These are phyloP conservation scores for Pseudogymnoascus sp. DNA, from an alignment of 2,329 filamentous ascomycete genomes.

Conservation along the genomic window DNA sequence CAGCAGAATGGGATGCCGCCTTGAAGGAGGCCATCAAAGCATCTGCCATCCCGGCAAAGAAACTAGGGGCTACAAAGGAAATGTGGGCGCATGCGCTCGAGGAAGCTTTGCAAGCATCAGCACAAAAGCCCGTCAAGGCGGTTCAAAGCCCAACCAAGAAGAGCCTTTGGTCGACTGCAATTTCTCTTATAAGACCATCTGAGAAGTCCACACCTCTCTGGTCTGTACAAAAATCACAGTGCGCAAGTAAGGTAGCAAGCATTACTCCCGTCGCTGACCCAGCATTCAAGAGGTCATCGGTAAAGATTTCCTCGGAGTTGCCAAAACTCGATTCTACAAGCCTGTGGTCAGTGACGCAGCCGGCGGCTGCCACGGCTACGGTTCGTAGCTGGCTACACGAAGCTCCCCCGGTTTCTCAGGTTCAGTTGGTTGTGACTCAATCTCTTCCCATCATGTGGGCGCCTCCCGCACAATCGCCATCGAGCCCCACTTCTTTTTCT, in stretches of 20 bases:
- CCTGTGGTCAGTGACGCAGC: background rate
- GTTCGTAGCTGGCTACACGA: slow-evolving; percentile 10
- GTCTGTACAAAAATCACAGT: slow-evolving; percentile 4
- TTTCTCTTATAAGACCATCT: slow-evolving; percentile 1
- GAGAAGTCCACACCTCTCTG: background rate
- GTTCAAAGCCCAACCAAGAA: background rate
- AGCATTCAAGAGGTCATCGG: background rate
- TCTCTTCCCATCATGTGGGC: slow-evolving; percentile 10
- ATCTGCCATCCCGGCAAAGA: background rate
- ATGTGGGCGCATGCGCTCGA: slow-evolving; percentile 8
- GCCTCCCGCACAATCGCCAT: slow-evolving; percentile 5
- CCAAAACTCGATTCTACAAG: slow-evolving; percentile 8
- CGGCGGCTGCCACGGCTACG: background rate
- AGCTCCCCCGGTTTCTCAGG: background rate
- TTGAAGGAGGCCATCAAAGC: slow-evolving; percentile 5
- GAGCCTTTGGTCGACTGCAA: slow-evolving; percentile 8
- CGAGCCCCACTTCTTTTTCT: slow-evolving; percentile 4
- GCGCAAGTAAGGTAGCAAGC: background rate
- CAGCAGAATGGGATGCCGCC: slow-evolving; percentile 6
- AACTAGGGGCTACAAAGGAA: slow-evolving; percentile 6
- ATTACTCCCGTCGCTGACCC: background rate
- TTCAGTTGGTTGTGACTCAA: slow-evolving; percentile 2
- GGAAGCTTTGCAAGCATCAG: slow-evolving; percentile 4
- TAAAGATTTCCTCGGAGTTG: background rate
- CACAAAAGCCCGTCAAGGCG: background rate